Evolutionary conservation across 2,329 filamentous ascomycete genomes (phyloP).

Genomic region (Cytospora schulzeri): DNA sequence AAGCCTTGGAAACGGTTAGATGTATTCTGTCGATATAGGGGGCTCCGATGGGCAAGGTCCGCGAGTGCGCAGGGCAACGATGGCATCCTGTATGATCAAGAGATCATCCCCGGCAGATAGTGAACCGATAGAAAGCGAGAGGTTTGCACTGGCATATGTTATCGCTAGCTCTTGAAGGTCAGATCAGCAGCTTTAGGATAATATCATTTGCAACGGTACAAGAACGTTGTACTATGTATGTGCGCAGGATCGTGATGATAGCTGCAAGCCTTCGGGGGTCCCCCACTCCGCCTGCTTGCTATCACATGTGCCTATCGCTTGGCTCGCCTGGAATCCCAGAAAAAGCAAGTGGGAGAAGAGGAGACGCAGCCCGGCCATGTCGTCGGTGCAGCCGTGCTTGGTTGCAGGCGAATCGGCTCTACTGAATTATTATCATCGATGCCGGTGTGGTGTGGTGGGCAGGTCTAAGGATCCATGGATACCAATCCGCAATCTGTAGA

Average conservation of each 20-base stretch:
- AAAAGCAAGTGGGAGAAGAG: not conserved
- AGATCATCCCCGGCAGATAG: slow-evolving; percentile 1
- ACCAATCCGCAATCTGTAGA: not conserved
- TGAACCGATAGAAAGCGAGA: not conserved
- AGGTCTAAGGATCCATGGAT: not conserved
- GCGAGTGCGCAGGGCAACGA: slow-evolving; percentile 32
- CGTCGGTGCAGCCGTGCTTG: not conserved
- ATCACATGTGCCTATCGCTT: not conserved
- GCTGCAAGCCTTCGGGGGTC: not conserved
- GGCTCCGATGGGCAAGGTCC: slow-evolving; percentile 28
- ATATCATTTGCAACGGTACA: not conserved
- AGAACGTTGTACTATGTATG: too few relatives aligned
- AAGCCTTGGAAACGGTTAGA: slow-evolving; percentile 6
- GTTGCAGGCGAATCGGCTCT: not conserved
- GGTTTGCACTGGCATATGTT: not conserved
- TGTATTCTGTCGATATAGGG: not conserved
- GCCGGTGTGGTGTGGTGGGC: not conserved
- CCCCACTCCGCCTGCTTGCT: not conserved
- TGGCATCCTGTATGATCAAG: slow-evolving; percentile 30
- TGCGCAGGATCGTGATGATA: too few relatives aligned
- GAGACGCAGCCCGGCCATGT: not conserved
- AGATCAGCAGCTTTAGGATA: not conserved
- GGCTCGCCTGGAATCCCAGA: not conserved
- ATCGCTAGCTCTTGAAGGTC: not conserved
- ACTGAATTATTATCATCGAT: not conserved